Base-by-base conservation (phyloP, 2,329 filamentous ascomycete genomes). In the Ophiosphaerella narmari region DNA sequence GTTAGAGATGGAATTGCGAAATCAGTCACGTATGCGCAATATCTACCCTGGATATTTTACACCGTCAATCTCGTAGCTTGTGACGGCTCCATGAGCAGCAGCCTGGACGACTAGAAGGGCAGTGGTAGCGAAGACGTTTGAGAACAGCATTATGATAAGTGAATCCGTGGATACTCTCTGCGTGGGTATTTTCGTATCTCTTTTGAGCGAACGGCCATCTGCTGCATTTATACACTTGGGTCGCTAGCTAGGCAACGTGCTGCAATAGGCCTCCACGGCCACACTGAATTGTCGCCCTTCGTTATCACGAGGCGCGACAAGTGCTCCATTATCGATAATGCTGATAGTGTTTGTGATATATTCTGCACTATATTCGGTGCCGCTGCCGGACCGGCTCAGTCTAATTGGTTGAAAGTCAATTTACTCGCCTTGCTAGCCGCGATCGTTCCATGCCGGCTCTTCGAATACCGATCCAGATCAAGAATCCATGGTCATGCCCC, bases 81-180 rank as follows among this genome's bases (percentile, higher is more conserved):
- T 72, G 12, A 73, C 70, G 1, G 68, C 68, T n/a, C 70, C 68
- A 39, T 73, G 70, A 31, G 68, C 70, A 18, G 68, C 59, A 18
- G 60, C 68, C 48, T 68, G 61, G 14, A 65, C 55, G 26, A 63
- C 59, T 33, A 71, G 53, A 21, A 71, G 60, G 7, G 64, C 67
- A 3, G 61, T 62, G 13, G 70, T 63, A 34, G 71, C 61, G 50
- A 76, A 54, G 44, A 72, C 36, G 43, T 63, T 70, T 32, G 69
- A 64, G 54, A 74, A 65, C 48, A 75, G 59, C 73, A 76, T 77
- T 13, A 46, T 70, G 60, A 49, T 34, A 36, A 24, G 11, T 29
- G 26, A 29, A 29, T 29, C 11, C 26, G 26, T 21, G 18, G 18
- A 21, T 21, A 21, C 18, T 21, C 18, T 21, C 18, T 21, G 18